Percentiles rank a stretch among this genome's conserved stretches.
phyloP scores from a whole-genome alignment of 495 filamentous ascomycete genomes.

The Penicillium longicatenatum region DNA sequence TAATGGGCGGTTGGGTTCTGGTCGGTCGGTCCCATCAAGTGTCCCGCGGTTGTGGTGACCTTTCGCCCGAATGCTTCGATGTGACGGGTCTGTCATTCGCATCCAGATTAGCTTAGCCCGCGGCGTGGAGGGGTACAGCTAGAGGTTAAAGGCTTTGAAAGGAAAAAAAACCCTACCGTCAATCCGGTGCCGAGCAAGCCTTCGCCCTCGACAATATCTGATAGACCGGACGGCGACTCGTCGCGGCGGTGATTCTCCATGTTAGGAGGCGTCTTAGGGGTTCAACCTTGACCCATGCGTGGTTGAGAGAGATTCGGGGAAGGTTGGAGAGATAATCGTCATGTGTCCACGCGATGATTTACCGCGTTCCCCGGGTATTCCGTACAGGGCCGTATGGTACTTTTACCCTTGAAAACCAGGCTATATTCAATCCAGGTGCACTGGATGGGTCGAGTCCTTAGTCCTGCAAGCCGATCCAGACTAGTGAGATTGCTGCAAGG shows the following conservation, averaged over 20 bases:
- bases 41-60: slow-evolving; percentile 89
- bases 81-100: slow-evolving; percentile 67
- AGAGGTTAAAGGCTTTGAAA: slow-evolving; percentile 8
- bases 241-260: slow-evolving; percentile 51
- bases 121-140: slow-evolving; percentile 5
- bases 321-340: slow-evolving; percentile 29
- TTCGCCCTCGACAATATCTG: slow-evolving; percentile 50
- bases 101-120: slow-evolving; percentile 10
- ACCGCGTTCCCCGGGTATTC: slow-evolving; percentile 36
- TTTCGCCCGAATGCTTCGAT: slow-evolving; percentile 93
- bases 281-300: slow-evolving; percentile 37
- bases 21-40: slow-evolving; percentile 72
- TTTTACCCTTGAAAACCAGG: slow-evolving; percentile 10
- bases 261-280: slow-evolving; percentile 28
- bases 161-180: slow-evolving; percentile 43
- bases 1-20: slow-evolving; percentile 63
- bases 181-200: slow-evolving; percentile 55
- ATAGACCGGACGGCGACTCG: slow-evolving; percentile 50
- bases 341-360: slow-evolving; percentile 41
- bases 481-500: slow-evolving; percentile 20
- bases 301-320: slow-evolving; percentile 23
- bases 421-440: not conserved
- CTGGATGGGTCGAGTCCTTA: slow-evolving; percentile 12
- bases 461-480: slow-evolving; percentile 2
- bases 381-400: slow-evolving; percentile 18